Conservation (phyloP, 768 basidiomycete species). For the Podaxis carcinomalis region DNA sequence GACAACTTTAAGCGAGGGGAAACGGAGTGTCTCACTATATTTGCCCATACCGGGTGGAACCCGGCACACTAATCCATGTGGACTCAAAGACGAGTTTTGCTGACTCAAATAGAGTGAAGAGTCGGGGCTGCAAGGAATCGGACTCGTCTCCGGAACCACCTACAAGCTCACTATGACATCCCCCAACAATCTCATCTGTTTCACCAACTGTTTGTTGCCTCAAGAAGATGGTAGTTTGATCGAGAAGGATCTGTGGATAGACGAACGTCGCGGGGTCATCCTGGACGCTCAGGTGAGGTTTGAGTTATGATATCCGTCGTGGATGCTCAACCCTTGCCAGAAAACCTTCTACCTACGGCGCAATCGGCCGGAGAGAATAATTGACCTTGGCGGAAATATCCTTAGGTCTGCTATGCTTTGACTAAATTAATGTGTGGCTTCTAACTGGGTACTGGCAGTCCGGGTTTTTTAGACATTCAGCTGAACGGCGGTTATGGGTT, state of each 20-base stretch:
- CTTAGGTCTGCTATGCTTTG: slow-evolving; percentile 46
- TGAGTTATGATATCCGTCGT: neutral
- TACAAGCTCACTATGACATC: slow-evolving; percentile 30
- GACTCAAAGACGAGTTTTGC: neutral
- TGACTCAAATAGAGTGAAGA: slow-evolving; percentile 10
- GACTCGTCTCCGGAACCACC: neutral
- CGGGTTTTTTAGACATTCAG: slow-evolving; percentile 84
- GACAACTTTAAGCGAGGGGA: neutral
- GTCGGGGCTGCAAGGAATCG: neutral
- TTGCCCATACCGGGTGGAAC: slow-evolving; percentile 1
- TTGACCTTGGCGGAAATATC: slow-evolving; percentile 76
- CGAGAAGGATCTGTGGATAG: slow-evolving; percentile 78
- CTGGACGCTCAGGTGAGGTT: slow-evolving; percentile 64
- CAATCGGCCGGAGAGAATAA: slow-evolving; percentile 55
- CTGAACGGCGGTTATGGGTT: slow-evolving; percentile 89
- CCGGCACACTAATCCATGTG: slow-evolving; percentile 4
- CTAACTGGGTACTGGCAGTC: slow-evolving; percentile 36
- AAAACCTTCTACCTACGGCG: slow-evolving; percentile 61
- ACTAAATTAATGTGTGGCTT: neutral
- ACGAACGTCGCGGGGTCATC: slow-evolving; percentile 67
- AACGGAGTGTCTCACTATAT: slow-evolving; percentile 3
- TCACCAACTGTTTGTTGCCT: slow-evolving; percentile 82
- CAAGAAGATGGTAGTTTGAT: slow-evolving; percentile 75
- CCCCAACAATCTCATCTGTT: slow-evolving; percentile 70
- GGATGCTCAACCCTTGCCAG: slow-evolving; percentile 30